Conservation (phyloP, 306 rosid genomes). For the Sicyos baderoa region DNA sequence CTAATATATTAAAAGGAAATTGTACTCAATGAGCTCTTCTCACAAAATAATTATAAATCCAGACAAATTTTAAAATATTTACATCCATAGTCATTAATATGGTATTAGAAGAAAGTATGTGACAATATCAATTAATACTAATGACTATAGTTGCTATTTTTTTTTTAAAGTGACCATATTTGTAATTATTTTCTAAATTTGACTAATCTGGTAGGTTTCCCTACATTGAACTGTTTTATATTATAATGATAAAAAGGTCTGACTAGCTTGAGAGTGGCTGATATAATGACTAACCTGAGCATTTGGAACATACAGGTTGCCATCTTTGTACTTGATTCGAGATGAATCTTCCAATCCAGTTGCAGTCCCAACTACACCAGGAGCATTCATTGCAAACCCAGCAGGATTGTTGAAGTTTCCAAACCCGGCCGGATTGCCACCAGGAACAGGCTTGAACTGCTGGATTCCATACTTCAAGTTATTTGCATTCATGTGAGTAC, state of each 20-base stretch:
- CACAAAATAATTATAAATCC: no score
- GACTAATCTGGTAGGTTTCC: no score
- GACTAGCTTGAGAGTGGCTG: neutral
- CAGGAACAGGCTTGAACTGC: constrained; percentile 85
- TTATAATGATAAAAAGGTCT: neutral
- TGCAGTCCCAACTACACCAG: constrained; percentile 83
- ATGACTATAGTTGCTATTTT: no score
- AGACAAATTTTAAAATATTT: no score
- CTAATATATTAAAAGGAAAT: neutral
- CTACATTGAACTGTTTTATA: neutral
- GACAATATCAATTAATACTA: no score
- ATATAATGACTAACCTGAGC: constrained; percentile 56
- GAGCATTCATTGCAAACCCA: constrained; percentile 76
- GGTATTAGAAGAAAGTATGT: no score
- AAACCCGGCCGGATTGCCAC: constrained; percentile 74
- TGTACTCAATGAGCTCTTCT: no score
- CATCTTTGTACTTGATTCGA: constrained; percentile 85
- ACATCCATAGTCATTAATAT: no score
- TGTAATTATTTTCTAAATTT: no score
- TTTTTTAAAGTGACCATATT: no score
- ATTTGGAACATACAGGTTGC: constrained; percentile 75
- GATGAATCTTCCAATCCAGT: constrained; percentile 78
- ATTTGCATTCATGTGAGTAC: constrained; percentile 78
- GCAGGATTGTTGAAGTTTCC: constrained; percentile 70
- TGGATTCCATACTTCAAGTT: constrained; percentile 85